Evolutionary conservation across 208 protist genomes (phyloP).

Genomic region (Leishmania arabica): DNA sequence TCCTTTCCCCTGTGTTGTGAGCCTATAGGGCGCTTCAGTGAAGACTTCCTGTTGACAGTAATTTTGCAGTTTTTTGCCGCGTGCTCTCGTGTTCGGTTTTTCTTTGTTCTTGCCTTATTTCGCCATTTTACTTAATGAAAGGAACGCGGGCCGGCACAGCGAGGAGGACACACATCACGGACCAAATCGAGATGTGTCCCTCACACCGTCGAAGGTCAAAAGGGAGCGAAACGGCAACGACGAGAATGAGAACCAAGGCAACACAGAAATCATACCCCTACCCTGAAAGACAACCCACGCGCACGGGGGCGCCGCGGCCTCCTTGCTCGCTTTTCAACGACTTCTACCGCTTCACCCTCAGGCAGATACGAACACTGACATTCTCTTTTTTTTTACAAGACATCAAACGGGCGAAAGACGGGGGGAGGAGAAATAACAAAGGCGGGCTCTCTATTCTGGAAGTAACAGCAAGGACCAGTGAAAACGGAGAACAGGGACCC

Average conservation of each 20-base stretch:
- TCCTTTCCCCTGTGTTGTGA: not conserved
- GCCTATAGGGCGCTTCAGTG: too few relatives aligned
- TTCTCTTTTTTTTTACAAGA: not conserved
- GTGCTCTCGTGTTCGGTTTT: not conserved
- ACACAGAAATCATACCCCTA: not conserved
- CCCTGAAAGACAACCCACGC: not conserved
- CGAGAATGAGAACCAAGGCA: conserved; percentile 24
- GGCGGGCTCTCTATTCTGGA: not conserved
- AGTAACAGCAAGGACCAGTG: not conserved
- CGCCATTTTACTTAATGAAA: conserved; percentile 10
- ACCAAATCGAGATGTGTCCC: not conserved
- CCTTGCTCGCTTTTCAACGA: not conserved
- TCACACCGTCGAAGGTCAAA: not conserved
- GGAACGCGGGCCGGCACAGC: not conserved
- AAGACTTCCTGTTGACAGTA: not conserved
- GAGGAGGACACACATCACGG: not conserved
- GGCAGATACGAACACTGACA: not conserved
- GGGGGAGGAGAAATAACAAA: not conserved
- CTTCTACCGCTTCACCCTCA: not conserved
- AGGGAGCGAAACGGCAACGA: conserved; percentile 11
- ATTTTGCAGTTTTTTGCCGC: not conserved
- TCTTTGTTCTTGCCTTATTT: not conserved
- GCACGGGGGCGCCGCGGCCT: not conserved
- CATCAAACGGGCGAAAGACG: not conserved
- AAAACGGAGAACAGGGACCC: not conserved